Evolutionary conservation across 768 basidiomycete genomes (phyloP), one percentile per base, ranked within the genome.

Genomic region (Leccinum longicurvipes): DNA sequence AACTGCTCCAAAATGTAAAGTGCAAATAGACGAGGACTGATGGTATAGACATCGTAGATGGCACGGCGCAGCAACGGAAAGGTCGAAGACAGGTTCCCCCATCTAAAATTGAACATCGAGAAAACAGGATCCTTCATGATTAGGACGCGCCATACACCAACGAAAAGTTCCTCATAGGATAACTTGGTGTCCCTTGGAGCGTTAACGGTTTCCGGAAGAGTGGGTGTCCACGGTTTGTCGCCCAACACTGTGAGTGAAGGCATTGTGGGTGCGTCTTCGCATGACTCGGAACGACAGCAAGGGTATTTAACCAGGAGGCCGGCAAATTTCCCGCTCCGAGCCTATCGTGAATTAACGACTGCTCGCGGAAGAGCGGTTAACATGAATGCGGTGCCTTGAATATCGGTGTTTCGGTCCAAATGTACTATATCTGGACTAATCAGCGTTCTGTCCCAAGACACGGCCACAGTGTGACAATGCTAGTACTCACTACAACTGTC

Each of bases 141-240:
- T 8, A 65, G 51, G 31, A 70, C 24, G 17, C 66, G 68, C 67
- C 67, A 68, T 28, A 68, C 51, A 11, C 67, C 67, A 28, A 68
- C 54, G 6, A 9, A 45, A 28, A 58, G 46, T 36, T 68, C 67
- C 4, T 58, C 41, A 15, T 54, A 58, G 11, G 41, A 21, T 27
- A 11, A 10, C 5, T 62, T 51, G 28, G 32, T 44, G 24, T 51
- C 12, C 9, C 41, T 34, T 24, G 51, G 10, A 32, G 52, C 4
- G n/a, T 17, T 50, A 6, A 23, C 17, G n/a, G 29, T 28, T 29
- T 48, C 32, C 5, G 23, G 31, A 10, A 23, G 41, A 23, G 50
- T 23, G 25, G 5, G 51, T 14, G 34, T 51, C 15, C 19, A 28
- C 17, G 57, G 46, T 19, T 32, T 41, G 29, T 46, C 48, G 46